phyloP scores from a whole-genome alignment of 768 basidiomycete species.

The Tricholoma flavovirens region DNA sequence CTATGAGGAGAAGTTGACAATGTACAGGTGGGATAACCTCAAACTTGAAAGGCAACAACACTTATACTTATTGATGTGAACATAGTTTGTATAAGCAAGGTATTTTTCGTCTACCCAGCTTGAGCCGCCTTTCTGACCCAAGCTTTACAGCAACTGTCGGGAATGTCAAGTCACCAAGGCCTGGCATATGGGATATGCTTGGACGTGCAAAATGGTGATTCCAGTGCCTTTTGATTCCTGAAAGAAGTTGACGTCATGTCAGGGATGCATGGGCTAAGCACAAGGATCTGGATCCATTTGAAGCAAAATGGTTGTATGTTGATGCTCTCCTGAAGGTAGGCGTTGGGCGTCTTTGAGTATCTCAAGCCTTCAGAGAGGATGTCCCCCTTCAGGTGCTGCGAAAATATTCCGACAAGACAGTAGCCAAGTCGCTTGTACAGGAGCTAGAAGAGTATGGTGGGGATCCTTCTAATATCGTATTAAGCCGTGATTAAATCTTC shows the following conservation, averaged over 20 bases:
- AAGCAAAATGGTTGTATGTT: conserved; percentile 89
- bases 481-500: conserved; percentile 47
- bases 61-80: background rate
- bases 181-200: conserved; percentile 87
- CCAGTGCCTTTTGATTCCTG: background rate
- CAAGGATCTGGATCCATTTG: conserved; percentile 67
- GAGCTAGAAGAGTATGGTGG: conserved; percentile 77
- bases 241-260: conserved; percentile 4
- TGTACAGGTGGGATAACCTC: conserved; percentile 67
- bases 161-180: conserved; percentile 73
- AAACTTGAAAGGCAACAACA: background rate
- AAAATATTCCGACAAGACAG: conserved; percentile 79
- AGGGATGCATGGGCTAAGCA: conserved; percentile 98
- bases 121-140: conserved; percentile 4
- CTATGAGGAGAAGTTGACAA: conserved; percentile 90
- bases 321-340: conserved; percentile 78
- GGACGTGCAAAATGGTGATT: conserved; percentile 88
- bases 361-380: background rate
- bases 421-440: conserved; percentile 66
- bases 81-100: conserved; percentile 90
- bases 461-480: conserved; percentile 56
- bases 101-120: conserved; percentile 24
- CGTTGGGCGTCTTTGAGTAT: background rate
- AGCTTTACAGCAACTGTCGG: conserved; percentile 67
- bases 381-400: conserved; percentile 56